These are phyloP conservation scores for Paecilomyces fulvus DNA, from an alignment of 2,329 filamentous ascomycete genomes.

Conservation along the genomic window DNA sequence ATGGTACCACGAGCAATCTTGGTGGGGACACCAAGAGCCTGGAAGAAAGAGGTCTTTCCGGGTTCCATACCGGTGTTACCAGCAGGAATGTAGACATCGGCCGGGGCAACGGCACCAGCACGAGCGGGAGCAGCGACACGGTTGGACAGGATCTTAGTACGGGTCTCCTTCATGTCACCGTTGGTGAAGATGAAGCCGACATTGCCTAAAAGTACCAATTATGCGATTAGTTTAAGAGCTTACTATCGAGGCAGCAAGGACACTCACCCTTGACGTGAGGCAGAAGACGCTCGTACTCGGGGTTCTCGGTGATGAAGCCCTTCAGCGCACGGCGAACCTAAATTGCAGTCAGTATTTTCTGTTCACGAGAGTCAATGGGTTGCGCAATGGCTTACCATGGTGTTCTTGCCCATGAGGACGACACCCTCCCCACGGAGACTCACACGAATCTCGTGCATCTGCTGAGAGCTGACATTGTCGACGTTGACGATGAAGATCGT, in stretches of 20 bases:
- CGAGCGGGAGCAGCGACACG: conserved; percentile 95
- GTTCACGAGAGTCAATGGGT: conserved; percentile 4
- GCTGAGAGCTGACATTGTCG: conserved; percentile 99
- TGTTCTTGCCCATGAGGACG: conserved; percentile 99
- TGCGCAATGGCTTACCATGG: conserved; percentile 62
- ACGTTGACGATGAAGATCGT: conserved; percentile 96
- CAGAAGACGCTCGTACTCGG: conserved; percentile 97
- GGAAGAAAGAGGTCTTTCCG: conserved; percentile 99
- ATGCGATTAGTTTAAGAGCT: not conserved
- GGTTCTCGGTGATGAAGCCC: conserved; percentile 81
- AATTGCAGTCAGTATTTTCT: conserved; percentile 6
- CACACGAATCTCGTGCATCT: conserved; percentile 99
- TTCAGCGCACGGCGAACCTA: conserved; percentile 94
- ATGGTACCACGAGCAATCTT: conserved; percentile 99
- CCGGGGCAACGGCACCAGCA: conserved; percentile 91
- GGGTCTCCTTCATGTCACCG: conserved; percentile 79
- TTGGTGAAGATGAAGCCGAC: conserved; percentile 99
- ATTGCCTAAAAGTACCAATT: conserved; percentile 52
- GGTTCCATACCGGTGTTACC: conserved; percentile 99
- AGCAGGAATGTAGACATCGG: conserved; percentile 88
- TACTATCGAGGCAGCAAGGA: not conserved
- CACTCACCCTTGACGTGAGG: conserved; percentile 72
- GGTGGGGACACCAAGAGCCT: conserved; percentile 99
- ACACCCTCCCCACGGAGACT: conserved; percentile 85
- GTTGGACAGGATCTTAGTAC: conserved; percentile 92